Conservation (phyloP, 371 early-diverging fungal species). For the Mucor velutinosus region DNA sequence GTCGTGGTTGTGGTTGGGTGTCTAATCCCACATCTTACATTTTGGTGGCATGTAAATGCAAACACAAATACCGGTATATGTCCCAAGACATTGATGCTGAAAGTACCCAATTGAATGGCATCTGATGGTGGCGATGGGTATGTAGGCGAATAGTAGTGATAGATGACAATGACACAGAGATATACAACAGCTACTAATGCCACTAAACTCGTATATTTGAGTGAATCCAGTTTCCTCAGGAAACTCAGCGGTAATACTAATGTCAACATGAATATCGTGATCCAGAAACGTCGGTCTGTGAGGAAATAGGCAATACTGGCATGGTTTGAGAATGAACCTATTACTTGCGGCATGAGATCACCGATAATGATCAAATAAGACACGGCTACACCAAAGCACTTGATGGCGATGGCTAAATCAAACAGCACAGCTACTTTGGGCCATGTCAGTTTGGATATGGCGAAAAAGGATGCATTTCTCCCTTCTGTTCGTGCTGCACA, state of each 20-base stretch:
- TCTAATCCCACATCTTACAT: slow-evolving; percentile 12
- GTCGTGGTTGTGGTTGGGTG: background rate
- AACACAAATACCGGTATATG: slow-evolving; percentile 98
- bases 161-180: slow-evolving; percentile 83
- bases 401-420: slow-evolving; percentile 97
- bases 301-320: slow-evolving; percentile 26
- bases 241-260: slow-evolving; percentile 82
- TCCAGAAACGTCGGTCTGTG: slow-evolving; percentile 82
- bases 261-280: slow-evolving; percentile 71
- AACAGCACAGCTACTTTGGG: slow-evolving; percentile 91
- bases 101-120: slow-evolving; percentile 45
- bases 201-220: slow-evolving; percentile 1
- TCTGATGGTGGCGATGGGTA: slow-evolving; percentile 42
- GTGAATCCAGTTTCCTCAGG: slow-evolving; percentile 86
- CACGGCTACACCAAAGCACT: slow-evolving; percentile 99
- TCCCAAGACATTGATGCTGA: slow-evolving; percentile 73
- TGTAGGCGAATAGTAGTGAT: slow-evolving; percentile 65
- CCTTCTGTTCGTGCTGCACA: slow-evolving; percentile 75
- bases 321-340: slow-evolving; percentile 12
- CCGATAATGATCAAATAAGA: slow-evolving; percentile 98
- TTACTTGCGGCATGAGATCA: slow-evolving; percentile 82
- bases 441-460: slow-evolving; percentile 88
- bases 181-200: background rate
- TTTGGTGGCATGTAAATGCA: slow-evolving; percentile 91
- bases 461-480: slow-evolving; percentile 87